phyloP scores from a whole-genome alignment of 495 filamentous ascomycete genomes.

The Penicillium diatomitis region DNA sequence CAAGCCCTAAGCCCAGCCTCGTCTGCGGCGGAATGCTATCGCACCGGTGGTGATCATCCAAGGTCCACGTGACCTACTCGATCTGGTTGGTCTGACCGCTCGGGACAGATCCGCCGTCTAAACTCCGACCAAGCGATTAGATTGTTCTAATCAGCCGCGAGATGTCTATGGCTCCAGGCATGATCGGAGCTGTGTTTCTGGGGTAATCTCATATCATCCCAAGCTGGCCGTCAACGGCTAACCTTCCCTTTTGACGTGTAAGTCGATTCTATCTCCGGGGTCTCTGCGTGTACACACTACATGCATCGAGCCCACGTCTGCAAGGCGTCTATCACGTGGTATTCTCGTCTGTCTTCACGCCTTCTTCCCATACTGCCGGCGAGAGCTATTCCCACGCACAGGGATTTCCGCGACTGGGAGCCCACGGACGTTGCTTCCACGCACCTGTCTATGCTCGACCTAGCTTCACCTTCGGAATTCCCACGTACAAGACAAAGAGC shows the following conservation, averaged over 20 bases:
- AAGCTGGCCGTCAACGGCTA: not conserved
- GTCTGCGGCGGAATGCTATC: no score
- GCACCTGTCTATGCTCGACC: slow-evolving; percentile 27
- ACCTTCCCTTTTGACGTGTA: not conserved
- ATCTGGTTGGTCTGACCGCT: not conserved
- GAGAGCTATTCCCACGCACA: slow-evolving; percentile 36
- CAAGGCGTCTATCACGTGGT: no score
- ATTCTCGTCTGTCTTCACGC: not conserved
- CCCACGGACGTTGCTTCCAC: slow-evolving; percentile 33
- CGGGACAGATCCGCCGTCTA: slow-evolving; percentile 1
- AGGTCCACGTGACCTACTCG: not conserved
- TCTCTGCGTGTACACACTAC: not conserved
- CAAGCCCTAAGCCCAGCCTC: no score
- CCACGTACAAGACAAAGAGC: not conserved
- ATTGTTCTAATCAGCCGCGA: slow-evolving; percentile 6
- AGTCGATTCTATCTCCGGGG: not conserved
- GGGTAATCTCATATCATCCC: slow-evolving; percentile 1
- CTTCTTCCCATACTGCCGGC: slow-evolving; percentile 3
- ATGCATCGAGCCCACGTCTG: not conserved
- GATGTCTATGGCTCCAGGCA: slow-evolving; percentile 5
- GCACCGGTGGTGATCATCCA: no score
- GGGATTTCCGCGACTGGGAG: slow-evolving; percentile 10
- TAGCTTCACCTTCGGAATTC: slow-evolving; percentile 1
- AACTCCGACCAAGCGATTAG: not conserved
- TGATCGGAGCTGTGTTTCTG: slow-evolving; percentile 11